Evolutionary conservation across 345 rosid species (phyloP), one percentile per base, ranked within the genome.

Genomic region (Gossypium ekmanianum): DNA sequence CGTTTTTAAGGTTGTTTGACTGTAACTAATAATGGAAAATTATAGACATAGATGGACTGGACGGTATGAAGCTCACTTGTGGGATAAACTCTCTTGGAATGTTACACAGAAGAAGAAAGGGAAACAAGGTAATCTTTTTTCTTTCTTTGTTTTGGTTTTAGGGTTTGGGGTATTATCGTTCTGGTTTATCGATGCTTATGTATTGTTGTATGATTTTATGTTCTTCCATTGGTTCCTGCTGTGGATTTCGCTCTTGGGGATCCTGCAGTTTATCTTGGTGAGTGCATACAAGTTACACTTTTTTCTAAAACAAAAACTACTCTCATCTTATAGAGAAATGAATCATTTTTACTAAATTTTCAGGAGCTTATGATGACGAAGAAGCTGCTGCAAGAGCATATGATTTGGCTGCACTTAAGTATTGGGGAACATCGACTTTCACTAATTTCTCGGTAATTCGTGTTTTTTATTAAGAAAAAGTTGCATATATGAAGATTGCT

Each of bases 31-130:
- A 27, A 34, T 34, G 51, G 45, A 51, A 69, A 50, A 67, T 50
- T 62, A 14, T 48, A 89, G 93, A 51, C 94, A 89, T 75, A 70
- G 94, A 58, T 89, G 89, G 94, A 89, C 94, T 4, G 91, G 91
- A 11, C 73, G 89, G 69, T 89, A 77, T 77, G 94, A 87, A 80
- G 94, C 94, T 22, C 94, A 86, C 70, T 61, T 89, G 79, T 89
- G 93, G 93, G 93, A 89, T 74, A 89, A 89, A 79, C 81, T 85
- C 3, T 86, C 91, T 1, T 89, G 94, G 91, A 89, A 87, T 66
- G 83, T 81, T 52, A 86, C 93, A 26, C 94, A 87, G 78, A 87
- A 81, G 83, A 87, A 87, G 83, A 89, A 89, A 81, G 94, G 94
- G 63, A 87, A 87, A 83, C 91, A 89, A 87, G 90, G 92, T 80